These are phyloP conservation scores for Solanum ahanhuiri DNA, from an alignment of 257 asterid species.

Conservation along the genomic window DNA sequence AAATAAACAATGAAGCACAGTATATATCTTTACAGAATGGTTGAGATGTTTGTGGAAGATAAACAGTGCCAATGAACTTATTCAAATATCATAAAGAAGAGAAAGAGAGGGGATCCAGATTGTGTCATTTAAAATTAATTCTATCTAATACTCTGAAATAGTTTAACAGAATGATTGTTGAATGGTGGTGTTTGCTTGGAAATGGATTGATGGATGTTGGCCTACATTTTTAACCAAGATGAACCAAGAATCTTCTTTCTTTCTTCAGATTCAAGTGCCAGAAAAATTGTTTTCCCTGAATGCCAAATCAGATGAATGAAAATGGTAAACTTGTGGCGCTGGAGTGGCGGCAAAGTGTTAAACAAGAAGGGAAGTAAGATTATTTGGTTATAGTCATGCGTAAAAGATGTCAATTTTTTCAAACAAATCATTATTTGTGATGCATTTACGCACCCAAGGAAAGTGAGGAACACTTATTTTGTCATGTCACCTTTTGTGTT, in stretches of 20 bases:
- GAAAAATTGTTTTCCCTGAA: not conserved
- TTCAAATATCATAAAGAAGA: not conserved
- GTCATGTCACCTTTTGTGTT: not conserved
- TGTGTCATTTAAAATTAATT: not conserved
- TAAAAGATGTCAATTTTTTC: not conserved
- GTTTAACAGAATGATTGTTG: not conserved
- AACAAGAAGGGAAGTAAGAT: not conserved
- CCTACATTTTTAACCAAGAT: not conserved
- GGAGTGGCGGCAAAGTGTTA: not conserved
- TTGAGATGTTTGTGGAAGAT: not conserved
- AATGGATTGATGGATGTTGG: not conserved
- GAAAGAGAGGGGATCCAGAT: not conserved
- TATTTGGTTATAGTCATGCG: not conserved
- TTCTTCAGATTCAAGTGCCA: not conserved
- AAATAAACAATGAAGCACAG: not conserved
- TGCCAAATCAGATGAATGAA: not conserved
- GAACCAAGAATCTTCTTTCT: not conserved
- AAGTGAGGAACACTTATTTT: not conserved
- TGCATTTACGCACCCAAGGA: not conserved
- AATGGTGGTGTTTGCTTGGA: not conserved
- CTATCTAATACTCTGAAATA: not conserved
- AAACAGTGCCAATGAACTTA: not conserved
- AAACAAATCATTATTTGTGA: not conserved
- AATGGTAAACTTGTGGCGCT: not conserved
- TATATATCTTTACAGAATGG: not conserved